Evolutionary conservation across 768 basidiomycete genomes (phyloP).

Genomic region (Psilocybe tampanensis): DNA sequence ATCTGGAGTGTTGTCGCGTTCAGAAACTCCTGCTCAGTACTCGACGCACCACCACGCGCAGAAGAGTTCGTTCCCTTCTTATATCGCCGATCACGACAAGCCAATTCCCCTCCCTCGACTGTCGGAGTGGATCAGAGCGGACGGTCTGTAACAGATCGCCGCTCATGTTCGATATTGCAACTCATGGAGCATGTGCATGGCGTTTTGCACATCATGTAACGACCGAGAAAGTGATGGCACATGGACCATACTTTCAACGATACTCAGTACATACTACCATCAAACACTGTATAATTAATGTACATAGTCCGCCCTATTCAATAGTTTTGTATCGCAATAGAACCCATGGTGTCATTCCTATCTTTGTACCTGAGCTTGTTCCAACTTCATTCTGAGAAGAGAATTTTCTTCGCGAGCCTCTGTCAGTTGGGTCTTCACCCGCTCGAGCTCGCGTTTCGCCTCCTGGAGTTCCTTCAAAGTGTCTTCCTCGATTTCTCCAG

Average conservation of each 20-base stretch:
- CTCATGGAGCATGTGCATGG: background rate
- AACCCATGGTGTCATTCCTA: background rate
- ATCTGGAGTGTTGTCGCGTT: constrained; percentile 33
- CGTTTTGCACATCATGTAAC: constrained; percentile 3
- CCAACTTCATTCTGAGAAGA: constrained; percentile 34
- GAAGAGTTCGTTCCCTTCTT: constrained; percentile 39
- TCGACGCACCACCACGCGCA: constrained; percentile 18
- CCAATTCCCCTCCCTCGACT: constrained; percentile 56
- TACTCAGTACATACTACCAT: background rate
- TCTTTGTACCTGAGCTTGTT: background rate
- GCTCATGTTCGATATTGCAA: background rate
- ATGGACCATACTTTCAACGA: constrained; percentile 11
- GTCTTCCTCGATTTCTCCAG: constrained; percentile 69
- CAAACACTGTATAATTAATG: background rate
- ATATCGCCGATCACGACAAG: constrained; percentile 48
- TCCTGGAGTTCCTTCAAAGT: constrained; percentile 51
- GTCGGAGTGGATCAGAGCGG: constrained; percentile 57
- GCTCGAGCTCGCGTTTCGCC: constrained; percentile 4
- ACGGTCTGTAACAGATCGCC: constrained; percentile 19
- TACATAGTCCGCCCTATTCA: background rate
- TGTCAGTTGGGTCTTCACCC: constrained; percentile 41
- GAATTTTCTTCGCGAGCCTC: constrained; percentile 55
- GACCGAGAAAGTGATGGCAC: constrained; percentile 10
- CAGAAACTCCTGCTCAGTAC: constrained; percentile 25
- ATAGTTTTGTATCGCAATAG: background rate